Evolutionary conservation across 2,329 filamentous ascomycete genomes (phyloP).

Genomic region (Verticillium dahliae): DNA sequence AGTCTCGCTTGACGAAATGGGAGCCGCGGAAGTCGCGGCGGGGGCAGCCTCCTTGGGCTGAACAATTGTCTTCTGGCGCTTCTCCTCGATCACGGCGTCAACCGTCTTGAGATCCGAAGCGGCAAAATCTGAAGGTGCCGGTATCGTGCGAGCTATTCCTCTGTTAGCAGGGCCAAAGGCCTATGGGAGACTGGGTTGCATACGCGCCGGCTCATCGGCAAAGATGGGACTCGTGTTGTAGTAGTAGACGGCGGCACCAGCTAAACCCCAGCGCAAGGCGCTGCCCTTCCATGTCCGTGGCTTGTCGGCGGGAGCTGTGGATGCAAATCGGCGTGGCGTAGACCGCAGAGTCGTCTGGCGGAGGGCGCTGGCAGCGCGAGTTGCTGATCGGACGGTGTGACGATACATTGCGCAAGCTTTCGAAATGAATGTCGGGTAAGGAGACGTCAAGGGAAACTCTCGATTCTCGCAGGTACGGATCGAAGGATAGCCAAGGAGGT

Average conservation of each 20-base stretch:
- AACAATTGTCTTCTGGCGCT: slow-evolving; percentile 41
- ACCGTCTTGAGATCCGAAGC: slow-evolving; percentile 57
- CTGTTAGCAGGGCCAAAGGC: neutral
- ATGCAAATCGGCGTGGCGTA: slow-evolving; percentile 41
- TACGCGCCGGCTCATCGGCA: slow-evolving; percentile 74
- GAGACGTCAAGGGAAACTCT: slow-evolving; percentile 8
- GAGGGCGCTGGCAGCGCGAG: slow-evolving; percentile 35
- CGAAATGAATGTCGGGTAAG: neutral
- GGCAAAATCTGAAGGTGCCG: slow-evolving; percentile 44
- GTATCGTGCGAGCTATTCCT: slow-evolving; percentile 21
- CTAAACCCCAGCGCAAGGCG: slow-evolving; percentile 66
- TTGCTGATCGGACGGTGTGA: slow-evolving; percentile 40
- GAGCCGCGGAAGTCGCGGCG: slow-evolving; percentile 13
- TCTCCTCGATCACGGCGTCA: slow-evolving; percentile 60
- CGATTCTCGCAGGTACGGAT: neutral
- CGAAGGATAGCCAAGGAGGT: neutral
- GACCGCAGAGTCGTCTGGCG: slow-evolving; percentile 31
- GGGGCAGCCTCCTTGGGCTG: slow-evolving; percentile 20
- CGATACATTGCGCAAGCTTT: slow-evolving; percentile 37
- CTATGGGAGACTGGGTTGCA: slow-evolving; percentile 19
- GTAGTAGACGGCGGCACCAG: slow-evolving; percentile 75
- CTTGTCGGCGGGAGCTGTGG: slow-evolving; percentile 53
- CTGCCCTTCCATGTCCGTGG: slow-evolving; percentile 78
- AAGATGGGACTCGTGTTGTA: slow-evolving; percentile 90
- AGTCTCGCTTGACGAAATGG: slow-evolving; percentile 15